Percentiles rank a stretch among this genome's conserved stretches.
Evolutionary conservation across 106 monocot genomes (phyloP).

Genomic region (Dendrobium chrysotoxum): DNA sequence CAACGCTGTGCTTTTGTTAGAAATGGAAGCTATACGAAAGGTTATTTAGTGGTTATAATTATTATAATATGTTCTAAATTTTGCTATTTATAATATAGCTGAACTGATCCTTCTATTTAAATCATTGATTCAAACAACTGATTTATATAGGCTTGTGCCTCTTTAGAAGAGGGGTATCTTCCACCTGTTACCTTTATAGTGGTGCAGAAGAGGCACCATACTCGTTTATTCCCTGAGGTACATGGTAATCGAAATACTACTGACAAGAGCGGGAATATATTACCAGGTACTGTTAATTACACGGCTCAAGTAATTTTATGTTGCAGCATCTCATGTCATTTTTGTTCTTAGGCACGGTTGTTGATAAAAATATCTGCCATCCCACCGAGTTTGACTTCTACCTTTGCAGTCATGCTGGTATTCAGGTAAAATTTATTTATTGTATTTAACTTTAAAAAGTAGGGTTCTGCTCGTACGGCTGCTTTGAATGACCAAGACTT

Average conservation of each 20-base stretch:
- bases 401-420: slow-evolving; percentile 88
- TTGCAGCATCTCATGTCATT: neutral
- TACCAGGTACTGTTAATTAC: slow-evolving; percentile 35
- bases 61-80: neutral
- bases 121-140: neutral
- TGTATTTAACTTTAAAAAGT: neutral
- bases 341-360: slow-evolving; percentile 53
- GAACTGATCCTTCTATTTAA: neutral
- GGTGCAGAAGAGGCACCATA: slow-evolving; percentile 89
- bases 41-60: slow-evolving; percentile 19
- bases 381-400: slow-evolving; percentile 89
- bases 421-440: slow-evolving; percentile 39
- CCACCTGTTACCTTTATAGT: slow-evolving; percentile 86
- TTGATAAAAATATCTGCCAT: slow-evolving; percentile 80
- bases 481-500: neutral
- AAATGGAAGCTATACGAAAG: slow-evolving; percentile 90
- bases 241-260: slow-evolving; percentile 67
- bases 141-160: slow-evolving; percentile 62
- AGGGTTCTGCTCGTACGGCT: neutral
- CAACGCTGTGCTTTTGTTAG: slow-evolving; percentile 73
- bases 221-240: slow-evolving; percentile 68
- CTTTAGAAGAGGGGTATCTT: slow-evolving; percentile 71
- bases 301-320: neutral
- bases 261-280: slow-evolving; percentile 76
- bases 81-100: slow-evolving; percentile 35